Evolutionary conservation across 371 early-diverging fungal species (phyloP).

Genomic region (Gilbertella persicaria): DNA sequence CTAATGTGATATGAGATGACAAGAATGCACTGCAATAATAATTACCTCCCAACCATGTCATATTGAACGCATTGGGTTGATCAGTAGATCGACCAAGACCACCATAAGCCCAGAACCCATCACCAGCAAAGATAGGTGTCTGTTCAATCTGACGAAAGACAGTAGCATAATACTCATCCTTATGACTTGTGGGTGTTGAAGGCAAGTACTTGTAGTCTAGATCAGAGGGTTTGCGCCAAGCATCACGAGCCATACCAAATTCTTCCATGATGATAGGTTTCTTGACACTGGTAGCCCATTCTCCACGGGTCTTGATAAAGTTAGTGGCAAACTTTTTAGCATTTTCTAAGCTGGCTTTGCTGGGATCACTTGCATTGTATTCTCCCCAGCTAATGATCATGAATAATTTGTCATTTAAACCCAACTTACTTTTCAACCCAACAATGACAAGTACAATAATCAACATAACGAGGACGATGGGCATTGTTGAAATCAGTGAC

Average conservation of each 20-base stretch:
- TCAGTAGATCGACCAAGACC: conserved; percentile 43
- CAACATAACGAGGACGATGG: conserved; percentile 42
- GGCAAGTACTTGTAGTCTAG: conserved; percentile 41
- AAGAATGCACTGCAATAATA: background rate
- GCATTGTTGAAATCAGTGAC: conserved; percentile 48
- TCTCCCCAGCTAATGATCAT: conserved; percentile 40
- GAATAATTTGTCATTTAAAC: background rate
- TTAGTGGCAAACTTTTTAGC: conserved; percentile 33
- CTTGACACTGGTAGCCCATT: conserved; percentile 42
- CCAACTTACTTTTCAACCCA: conserved; percentile 61
- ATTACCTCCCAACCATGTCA: conserved; percentile 46
- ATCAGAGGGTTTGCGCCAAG: conserved; percentile 33
- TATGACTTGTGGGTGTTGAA: conserved; percentile 45
- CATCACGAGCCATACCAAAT: conserved; percentile 61
- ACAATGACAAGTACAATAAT: conserved; percentile 56
- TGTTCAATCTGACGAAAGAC: conserved; percentile 38
- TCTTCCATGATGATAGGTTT: conserved; percentile 63
- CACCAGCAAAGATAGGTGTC: conserved; percentile 28
- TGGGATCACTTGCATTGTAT: conserved; percentile 44
- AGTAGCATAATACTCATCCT: conserved; percentile 46
- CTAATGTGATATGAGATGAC: conserved; percentile 8
- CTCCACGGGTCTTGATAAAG: conserved; percentile 27
- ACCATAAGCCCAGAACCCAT: conserved; percentile 49
- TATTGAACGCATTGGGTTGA: conserved; percentile 34
- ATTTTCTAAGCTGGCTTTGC: conserved; percentile 6